phyloP scores from a whole-genome alignment of 2,329 filamentous ascomycete genomes.

The Ophiostoma sp. region DNA sequence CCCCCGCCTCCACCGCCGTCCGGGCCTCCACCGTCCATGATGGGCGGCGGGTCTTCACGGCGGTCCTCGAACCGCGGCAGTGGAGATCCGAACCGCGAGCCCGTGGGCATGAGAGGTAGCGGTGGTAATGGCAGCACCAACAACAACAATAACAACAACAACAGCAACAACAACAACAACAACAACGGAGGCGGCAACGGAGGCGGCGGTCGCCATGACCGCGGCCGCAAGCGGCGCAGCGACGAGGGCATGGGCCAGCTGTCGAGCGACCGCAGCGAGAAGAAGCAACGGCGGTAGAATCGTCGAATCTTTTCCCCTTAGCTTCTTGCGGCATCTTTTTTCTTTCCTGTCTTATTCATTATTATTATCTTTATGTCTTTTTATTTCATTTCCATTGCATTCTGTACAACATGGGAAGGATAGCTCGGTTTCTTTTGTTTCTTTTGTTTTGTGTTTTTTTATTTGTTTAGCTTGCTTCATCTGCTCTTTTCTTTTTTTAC shows the following conservation, averaged over 20 bases:
- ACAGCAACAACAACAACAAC: neutral
- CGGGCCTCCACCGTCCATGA: constrained; percentile 1
- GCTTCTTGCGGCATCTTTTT: neutral
- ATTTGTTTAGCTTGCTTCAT: neutral
- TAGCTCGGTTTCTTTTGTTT: neutral
- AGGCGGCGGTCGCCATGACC: constrained; percentile 37
- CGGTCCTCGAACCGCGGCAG: constrained; percentile 15
- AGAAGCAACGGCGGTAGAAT: constrained; percentile 48
- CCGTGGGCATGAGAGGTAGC: constrained; percentile 28
- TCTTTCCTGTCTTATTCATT: neutral
- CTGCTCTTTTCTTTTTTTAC: neutral
- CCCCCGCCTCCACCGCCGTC: constrained; percentile 17
- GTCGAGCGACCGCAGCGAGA: constrained; percentile 50
- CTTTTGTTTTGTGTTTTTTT: neutral
- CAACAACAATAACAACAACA: constrained; percentile 27
- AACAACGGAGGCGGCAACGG: constrained; percentile 34
- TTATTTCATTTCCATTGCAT: neutral
- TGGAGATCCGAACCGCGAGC: constrained; percentile 31
- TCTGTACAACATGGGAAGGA: neutral
- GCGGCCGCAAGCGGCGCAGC: constrained; percentile 43
- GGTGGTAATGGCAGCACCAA: neutral
- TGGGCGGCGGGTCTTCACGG: constrained; percentile 27
- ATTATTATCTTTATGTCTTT: neutral
- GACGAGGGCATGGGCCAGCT: constrained; percentile 46
- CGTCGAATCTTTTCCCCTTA: neutral